Conservation (phyloP, 202 grass and related monocot genomes). For the Hordeum pubiflorum region DNA sequence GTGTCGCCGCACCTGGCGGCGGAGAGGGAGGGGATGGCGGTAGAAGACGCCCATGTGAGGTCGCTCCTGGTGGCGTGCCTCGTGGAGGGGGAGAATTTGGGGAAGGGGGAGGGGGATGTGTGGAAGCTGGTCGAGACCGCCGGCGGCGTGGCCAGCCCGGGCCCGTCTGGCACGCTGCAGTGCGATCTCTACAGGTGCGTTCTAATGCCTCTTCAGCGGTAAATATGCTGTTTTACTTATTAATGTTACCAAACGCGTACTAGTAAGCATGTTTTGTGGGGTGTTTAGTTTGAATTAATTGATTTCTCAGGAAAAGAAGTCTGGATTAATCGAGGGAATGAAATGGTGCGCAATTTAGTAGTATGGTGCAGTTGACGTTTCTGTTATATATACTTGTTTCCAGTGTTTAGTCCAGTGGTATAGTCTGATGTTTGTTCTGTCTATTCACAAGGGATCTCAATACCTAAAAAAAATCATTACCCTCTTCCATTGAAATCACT, state of each 20-base stretch:
- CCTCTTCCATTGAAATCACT: neutral
- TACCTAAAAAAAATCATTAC: neutral
- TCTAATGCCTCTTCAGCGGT: neutral
- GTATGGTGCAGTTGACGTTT: neutral
- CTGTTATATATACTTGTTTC: neutral
- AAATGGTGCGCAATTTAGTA: neutral
- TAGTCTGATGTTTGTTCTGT: neutral
- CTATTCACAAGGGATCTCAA: neutral
- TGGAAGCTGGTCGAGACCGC: slow-evolving; percentile 90
- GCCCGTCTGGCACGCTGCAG: slow-evolving; percentile 65
- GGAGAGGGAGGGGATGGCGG: slow-evolving; percentile 69
- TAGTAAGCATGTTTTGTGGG: neutral
- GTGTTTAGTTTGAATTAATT: neutral
- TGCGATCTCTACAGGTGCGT: slow-evolving; percentile 82
- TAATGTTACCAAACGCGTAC: neutral
- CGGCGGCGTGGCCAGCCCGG: slow-evolving; percentile 75
- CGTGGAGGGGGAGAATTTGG: neutral
- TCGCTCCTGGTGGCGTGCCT: slow-evolving; percentile 47
- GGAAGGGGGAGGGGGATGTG: slow-evolving; percentile 16
- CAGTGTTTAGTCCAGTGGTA: neutral
- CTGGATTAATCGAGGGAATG: neutral
- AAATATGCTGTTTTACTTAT: neutral
- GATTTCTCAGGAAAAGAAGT: too few relatives aligned
- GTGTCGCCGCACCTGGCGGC: slow-evolving; percentile 80
- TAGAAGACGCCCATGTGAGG: slow-evolving; percentile 51